Evolutionary conservation across 2,329 filamentous ascomycete species (phyloP).

Genomic region (Cadophora gregata): DNA sequence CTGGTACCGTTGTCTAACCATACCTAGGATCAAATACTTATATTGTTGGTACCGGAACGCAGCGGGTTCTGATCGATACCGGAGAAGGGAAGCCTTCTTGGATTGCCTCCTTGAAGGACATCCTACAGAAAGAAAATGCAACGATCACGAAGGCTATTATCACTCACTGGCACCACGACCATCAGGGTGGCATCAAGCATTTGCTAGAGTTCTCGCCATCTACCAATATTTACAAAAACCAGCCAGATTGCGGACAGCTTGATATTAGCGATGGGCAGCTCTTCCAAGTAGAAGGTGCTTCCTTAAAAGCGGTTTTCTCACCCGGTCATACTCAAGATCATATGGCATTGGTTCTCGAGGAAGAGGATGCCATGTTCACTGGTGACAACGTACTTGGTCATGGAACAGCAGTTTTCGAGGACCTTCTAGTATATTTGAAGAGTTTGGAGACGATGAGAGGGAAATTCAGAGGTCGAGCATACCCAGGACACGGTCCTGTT

Average conservation of each 20-base stretch:
- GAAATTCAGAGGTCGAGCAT: constrained; percentile 72
- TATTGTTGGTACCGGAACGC: constrained; percentile 76
- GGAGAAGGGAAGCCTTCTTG: constrained; percentile 78
- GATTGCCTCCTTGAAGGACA: constrained; percentile 67
- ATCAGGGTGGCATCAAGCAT: constrained; percentile 77
- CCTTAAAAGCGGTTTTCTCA: constrained; percentile 68
- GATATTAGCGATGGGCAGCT: constrained; percentile 61
- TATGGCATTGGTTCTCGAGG: constrained; percentile 76
- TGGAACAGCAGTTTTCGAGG: constrained; percentile 84
- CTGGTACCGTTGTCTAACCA: constrained; percentile 46
- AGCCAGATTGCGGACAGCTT: constrained; percentile 58
- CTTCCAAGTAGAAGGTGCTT: constrained; percentile 65
- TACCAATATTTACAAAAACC: constrained; percentile 69
- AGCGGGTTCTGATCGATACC: constrained; percentile 86
- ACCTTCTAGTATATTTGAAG: constrained; percentile 70
- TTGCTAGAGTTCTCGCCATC: constrained; percentile 68
- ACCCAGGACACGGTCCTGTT: constrained; percentile 86
- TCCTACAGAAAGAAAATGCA: constrained; percentile 71
- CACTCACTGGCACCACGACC: constrained; percentile 93
- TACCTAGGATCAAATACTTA: constrained; percentile 91
- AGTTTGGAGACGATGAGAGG: constrained; percentile 73
- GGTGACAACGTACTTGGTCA: constrained; percentile 90
- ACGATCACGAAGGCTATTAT: constrained; percentile 74
- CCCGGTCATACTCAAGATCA: constrained; percentile 85
- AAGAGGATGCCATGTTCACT: constrained; percentile 85